phyloP scores from a whole-genome alignment of 441 rosid species.

The Eutrema salsugineum region DNA sequence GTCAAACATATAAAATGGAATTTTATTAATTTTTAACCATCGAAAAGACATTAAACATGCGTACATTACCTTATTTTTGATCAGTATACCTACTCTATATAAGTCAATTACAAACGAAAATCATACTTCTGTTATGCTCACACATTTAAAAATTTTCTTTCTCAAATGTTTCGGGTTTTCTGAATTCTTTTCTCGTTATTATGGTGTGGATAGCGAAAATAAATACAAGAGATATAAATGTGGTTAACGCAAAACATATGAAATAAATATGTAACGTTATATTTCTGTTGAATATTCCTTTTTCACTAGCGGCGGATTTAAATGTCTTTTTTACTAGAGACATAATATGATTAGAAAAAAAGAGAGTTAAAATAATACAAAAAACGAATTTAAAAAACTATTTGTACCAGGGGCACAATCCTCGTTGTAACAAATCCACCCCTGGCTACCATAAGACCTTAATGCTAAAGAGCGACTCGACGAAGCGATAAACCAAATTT shows the following conservation, averaged over 20 bases:
- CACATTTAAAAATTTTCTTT: not conserved
- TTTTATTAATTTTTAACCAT: not conserved
- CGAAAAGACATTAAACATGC: not conserved
- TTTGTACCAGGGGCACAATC: too few species aligned
- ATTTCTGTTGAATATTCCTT: too few species aligned
- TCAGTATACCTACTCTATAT: not conserved
- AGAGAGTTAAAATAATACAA: too few species aligned
- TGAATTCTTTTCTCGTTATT: not conserved
- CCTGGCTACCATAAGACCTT: not conserved
- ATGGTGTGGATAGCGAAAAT: not conserved
- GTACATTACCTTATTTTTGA: not conserved
- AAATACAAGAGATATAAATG: too few species aligned
- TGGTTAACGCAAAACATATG: too few species aligned
- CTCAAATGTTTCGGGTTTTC: not conserved
- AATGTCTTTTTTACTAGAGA: too few species aligned
- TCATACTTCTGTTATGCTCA: not conserved
- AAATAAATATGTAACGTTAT: too few species aligned
- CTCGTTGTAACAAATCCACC: too few species aligned
- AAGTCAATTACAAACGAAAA: not conserved
- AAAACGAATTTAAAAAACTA: too few species aligned
- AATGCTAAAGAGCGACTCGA: not conserved
- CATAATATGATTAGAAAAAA: too few species aligned
- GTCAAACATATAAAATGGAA: slow-evolving; percentile 12
- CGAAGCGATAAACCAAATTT: not conserved
- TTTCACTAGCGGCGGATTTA: too few species aligned